These are phyloP conservation scores for Coniochaeta sp. DNA, from an alignment of 2,329 filamentous ascomycete species.

Conservation along the genomic window DNA sequence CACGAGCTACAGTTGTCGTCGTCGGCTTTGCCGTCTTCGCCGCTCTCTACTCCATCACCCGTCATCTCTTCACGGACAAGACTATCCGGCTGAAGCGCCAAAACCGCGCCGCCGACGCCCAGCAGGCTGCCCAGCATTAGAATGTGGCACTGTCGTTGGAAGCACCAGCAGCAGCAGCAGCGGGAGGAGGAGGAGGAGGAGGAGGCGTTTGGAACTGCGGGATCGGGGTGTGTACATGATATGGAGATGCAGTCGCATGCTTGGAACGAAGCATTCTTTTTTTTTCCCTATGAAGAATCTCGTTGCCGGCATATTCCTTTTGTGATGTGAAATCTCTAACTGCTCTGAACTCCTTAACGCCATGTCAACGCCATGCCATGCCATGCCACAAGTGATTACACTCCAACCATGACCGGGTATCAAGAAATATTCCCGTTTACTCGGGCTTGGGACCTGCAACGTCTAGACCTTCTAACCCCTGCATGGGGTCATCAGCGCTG, in stretches of 20 bases:
- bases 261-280: not conserved
- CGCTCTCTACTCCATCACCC: conserved; percentile 71
- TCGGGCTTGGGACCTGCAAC: conserved; percentile 83
- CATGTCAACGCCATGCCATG: not conserved
- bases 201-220: conserved; percentile 8
- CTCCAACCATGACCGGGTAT: conserved; percentile 7
- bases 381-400: not conserved
- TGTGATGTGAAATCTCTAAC: not conserved
- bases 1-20: conserved; percentile 59
- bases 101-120: conserved; percentile 39
- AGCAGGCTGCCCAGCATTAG: conserved; percentile 23
- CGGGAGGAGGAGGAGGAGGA: too few relatives aligned
- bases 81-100: conserved; percentile 81
- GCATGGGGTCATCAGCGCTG: conserved; percentile 78
- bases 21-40: conserved; percentile 76
- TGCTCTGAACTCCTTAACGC: not conserved
- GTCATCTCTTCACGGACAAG: conserved; percentile 85
- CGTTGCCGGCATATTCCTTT: not conserved
- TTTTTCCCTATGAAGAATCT: not conserved
- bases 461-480: conserved; percentile 86
- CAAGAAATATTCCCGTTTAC: conserved; percentile 26
- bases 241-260: conserved; percentile 5
- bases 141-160: not conserved
- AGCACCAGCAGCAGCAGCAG: too few relatives aligned
- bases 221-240: conserved; percentile 2